Conservation (phyloP, 2,329 filamentous ascomycete genomes). For the Ceratocystis albifundus region DNA sequence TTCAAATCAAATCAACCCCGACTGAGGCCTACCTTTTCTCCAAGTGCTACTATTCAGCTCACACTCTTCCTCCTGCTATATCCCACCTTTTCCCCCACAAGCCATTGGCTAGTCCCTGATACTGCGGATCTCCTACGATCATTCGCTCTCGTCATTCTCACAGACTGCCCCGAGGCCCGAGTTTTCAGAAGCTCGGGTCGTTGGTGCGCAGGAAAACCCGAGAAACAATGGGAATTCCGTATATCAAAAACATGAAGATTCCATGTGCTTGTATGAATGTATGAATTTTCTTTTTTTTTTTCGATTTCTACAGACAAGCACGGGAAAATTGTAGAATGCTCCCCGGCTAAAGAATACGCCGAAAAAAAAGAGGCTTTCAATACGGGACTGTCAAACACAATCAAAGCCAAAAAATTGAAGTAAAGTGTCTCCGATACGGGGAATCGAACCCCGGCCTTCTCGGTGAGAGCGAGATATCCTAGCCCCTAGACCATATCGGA, state of each 20-base stretch:
- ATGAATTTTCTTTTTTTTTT: too few relatives aligned
- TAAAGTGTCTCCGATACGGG: conserved; percentile 23
- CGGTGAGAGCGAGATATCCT: conserved; percentile 25
- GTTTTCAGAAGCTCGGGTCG: background rate
- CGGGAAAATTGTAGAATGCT: too few relatives aligned
- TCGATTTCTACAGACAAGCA: too few relatives aligned
- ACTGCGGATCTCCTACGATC: background rate
- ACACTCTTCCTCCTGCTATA: background rate
- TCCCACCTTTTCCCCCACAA: background rate
- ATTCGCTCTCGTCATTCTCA: background rate
- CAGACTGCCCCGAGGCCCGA: background rate
- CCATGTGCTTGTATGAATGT: background rate
- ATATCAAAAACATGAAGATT: background rate
- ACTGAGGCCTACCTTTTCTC: background rate
- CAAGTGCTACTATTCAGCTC: background rate
- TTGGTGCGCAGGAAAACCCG: background rate
- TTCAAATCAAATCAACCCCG: too few relatives aligned
- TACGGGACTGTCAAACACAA: too few relatives aligned
- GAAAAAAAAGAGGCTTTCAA: too few relatives aligned
- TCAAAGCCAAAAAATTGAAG: too few relatives aligned
- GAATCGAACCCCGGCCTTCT: conserved; percentile 26
- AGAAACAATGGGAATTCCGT: background rate
- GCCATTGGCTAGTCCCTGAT: background rate
- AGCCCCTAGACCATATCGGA: conserved; percentile 24
- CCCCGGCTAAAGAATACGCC: too few relatives aligned